A percentile compares a stretch with the other conserved stretches of the same genome.
Conservation (phyloP, 2,329 filamentous ascomycete genomes). For the Nemania bipapillata region DNA sequence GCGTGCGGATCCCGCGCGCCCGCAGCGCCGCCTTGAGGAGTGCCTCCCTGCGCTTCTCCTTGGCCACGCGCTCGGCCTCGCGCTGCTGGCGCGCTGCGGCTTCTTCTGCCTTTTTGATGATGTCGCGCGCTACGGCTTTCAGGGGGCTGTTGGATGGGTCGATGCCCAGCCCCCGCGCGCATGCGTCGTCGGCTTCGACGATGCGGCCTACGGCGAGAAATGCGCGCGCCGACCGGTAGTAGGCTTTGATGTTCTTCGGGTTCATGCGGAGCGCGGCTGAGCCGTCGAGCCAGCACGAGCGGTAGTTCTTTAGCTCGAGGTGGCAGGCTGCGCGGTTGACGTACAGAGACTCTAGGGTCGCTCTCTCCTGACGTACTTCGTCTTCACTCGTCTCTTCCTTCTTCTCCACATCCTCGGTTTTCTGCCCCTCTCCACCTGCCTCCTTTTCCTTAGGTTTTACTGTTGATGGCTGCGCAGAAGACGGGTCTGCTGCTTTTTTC, state of each 20-base stretch:
- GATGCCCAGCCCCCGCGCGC: constrained; percentile 75
- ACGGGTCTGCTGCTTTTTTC: constrained; percentile 40
- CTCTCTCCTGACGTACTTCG: constrained; percentile 62
- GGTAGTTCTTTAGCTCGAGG: constrained; percentile 87
- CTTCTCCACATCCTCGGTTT: constrained; percentile 41
- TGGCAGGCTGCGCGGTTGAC: constrained; percentile 92
- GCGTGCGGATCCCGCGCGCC: constrained; percentile 75
- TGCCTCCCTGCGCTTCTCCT: constrained; percentile 64
- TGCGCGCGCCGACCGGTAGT: constrained; percentile 83
- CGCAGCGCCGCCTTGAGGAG: constrained; percentile 73
- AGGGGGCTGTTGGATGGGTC: constrained; percentile 77
- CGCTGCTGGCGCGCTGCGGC: constrained; percentile 66
- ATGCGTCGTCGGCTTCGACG: constrained; percentile 82
- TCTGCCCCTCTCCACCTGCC: constrained; percentile 57
- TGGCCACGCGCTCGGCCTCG: constrained; percentile 67
- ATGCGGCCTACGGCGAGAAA: constrained; percentile 82
- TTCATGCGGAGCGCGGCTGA: constrained; percentile 82
- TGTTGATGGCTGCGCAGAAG: constrained; percentile 44
- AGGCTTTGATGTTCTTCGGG: constrained; percentile 84
- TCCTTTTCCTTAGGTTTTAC: constrained; percentile 51
- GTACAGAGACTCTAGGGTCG: constrained; percentile 78
- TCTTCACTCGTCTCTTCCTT: constrained; percentile 64
- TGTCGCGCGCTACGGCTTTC: constrained; percentile 68
- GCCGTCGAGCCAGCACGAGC: constrained; percentile 86
- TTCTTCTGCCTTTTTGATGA: constrained; percentile 67